A percentile compares a stretch with the other conserved stretches of the same genome.
phyloP scores from a whole-genome alignment of 2,329 filamentous ascomycete genomes.

The Cercospora beticola region DNA sequence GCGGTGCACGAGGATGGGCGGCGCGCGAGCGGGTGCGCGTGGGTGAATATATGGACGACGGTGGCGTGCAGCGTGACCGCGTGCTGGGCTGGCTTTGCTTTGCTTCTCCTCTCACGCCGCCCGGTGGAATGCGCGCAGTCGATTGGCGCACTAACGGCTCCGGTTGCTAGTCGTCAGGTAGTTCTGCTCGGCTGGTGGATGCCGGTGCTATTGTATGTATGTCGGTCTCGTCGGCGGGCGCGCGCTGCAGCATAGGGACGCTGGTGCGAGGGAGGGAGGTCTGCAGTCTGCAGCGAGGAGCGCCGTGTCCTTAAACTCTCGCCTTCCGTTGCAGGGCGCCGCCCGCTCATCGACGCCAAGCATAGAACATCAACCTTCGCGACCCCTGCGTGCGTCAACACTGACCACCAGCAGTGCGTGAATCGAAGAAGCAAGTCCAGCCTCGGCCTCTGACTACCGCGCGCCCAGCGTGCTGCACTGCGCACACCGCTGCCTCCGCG shows the following conservation, averaged over 20 bases:
- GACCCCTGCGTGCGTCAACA: not conserved
- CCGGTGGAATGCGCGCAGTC: not conserved
- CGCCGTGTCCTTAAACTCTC: not conserved
- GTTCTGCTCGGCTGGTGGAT: slow-evolving; percentile 7
- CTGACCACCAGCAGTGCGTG: not conserved
- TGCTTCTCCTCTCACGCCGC: slow-evolving; percentile 11
- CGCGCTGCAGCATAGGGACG: not conserved
- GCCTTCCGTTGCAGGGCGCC: not conserved
- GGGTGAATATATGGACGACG: not conserved
- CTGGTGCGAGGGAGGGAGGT: not conserved
- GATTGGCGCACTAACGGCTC: slow-evolving; percentile 5
- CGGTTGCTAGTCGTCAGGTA: not conserved
- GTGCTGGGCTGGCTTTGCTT: not conserved
- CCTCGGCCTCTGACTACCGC: not conserved
- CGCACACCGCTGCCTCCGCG: not conserved
- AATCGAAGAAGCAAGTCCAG: slow-evolving; percentile 1
- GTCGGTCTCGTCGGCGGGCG: not conserved
- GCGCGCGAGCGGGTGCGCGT: not conserved
- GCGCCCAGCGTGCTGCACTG: not conserved
- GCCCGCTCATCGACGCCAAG: not conserved
- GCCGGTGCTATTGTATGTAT: not conserved
- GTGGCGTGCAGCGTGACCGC: not conserved
- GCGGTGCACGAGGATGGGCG: not conserved
- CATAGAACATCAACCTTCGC: slow-evolving; percentile 2
- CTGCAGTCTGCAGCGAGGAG: not conserved